These are phyloP conservation scores for Elsinoe necatrix DNA, from an alignment of 2,329 filamentous ascomycete species.

Conservation along the genomic window DNA sequence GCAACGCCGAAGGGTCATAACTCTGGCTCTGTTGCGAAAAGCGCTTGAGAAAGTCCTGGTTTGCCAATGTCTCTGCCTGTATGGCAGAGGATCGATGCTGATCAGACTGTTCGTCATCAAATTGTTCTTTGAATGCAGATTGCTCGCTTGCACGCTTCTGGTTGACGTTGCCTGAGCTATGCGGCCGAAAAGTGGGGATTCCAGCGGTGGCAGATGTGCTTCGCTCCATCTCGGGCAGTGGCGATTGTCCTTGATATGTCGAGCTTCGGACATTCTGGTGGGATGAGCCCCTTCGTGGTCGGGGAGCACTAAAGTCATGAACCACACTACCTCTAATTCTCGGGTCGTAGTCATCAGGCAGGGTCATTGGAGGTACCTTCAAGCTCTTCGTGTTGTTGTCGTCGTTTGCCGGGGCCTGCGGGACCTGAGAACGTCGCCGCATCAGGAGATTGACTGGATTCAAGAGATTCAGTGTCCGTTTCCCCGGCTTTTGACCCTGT, in stretches of 20 bases:
- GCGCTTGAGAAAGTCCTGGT: constrained; percentile 40
- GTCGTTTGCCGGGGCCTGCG: constrained; percentile 36
- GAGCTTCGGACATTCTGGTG: background rate
- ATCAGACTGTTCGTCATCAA: constrained; percentile 44
- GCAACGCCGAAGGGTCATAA: constrained; percentile 26
- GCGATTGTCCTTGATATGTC: background rate
- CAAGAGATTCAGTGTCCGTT: constrained; percentile 32
- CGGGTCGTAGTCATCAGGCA: constrained; percentile 54
- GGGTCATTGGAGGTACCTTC: constrained; percentile 37
- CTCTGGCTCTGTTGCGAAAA: constrained; percentile 31
- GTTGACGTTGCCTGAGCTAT: constrained; percentile 8
- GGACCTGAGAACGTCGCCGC: constrained; percentile 43
- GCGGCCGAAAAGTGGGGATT: background rate
- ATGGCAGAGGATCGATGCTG: constrained; percentile 35
- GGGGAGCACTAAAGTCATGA: constrained; percentile 57
- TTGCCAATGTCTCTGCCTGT: constrained; percentile 40
- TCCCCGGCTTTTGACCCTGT: constrained; percentile 16
- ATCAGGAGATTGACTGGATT: constrained; percentile 55
- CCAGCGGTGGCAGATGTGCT: constrained; percentile 4
- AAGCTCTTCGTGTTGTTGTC: constrained; percentile 44
- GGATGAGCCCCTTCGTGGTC: constrained; percentile 31
- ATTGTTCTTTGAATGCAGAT: constrained; percentile 53
- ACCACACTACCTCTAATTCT: constrained; percentile 55
- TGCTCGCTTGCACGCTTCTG: constrained; percentile 31
- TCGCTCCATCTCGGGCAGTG: background rate